Base-by-base conservation (phyloP, 2,329 filamentous ascomycete species). In the Calonectria pseudoturangicola region DNA sequence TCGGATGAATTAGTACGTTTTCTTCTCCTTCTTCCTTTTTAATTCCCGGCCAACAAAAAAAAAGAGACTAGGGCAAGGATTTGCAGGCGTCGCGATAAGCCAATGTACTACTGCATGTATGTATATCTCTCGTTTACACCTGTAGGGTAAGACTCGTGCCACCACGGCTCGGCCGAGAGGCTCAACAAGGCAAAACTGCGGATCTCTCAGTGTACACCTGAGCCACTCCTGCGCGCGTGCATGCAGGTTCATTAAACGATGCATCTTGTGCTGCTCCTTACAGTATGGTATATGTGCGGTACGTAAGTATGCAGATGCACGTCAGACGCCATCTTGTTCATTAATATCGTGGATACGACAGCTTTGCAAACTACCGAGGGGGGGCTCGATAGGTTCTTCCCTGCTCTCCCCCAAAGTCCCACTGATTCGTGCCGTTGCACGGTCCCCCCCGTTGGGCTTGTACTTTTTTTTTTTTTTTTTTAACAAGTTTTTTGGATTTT, bases 281-380 rank as follows among this genome's bases (percentile, higher is more conserved):
- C 54, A 67, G 54, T n/a, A 45, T 33, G 50, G 39, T 27, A 56
- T 50, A 45, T 62, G 50, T 66, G 69, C 45, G 30, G 45, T 30
- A 50, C 56, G 28, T 69, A 33, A 28, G 56, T 48, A 50, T 69
- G 66, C 66, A 58, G 54, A 68, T 64, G 70, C 70, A 72, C 66
- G 70, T 72, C 70, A 68, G 70, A 63, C 69, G 66, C 69, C 54
- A 58, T 63, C 62, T 71, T 67, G 50, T 71, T 63, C 33, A 60
- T 36, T 70, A 63, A 66, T 47, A 63, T 48, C 45, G 45, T 51
- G 36, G 33, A 67, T 67, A 71, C 64, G 63, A 67, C 21, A n/a
- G 51, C 54, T 67, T 67, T 54, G 69, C 54, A 67, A 51, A 45
- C 54, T 51, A 54, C 43, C 41, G 30, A 54, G 62, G 39, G 47